These are phyloP conservation scores for Zygnema cylindricum DNA, from an alignment of 139 green algal species.

Conservation along the genomic window DNA sequence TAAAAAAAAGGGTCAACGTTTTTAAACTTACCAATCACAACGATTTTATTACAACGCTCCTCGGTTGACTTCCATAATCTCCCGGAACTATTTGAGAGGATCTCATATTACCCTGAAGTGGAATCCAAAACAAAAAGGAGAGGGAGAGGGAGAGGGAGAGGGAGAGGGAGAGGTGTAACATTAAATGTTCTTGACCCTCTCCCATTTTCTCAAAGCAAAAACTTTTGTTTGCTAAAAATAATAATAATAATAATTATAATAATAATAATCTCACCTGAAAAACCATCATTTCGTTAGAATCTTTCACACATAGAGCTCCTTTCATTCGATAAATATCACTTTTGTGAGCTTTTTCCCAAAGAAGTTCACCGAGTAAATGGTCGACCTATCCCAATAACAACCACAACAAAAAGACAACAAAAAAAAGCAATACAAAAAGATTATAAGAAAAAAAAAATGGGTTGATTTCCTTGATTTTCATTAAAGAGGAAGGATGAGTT, in stretches of 20 bases:
- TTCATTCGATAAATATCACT: slow-evolving; percentile 82
- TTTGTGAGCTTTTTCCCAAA: slow-evolving; percentile 70
- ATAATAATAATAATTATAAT: too few species aligned
- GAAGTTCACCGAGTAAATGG: slow-evolving; percentile 64
- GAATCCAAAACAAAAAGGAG: slow-evolving; percentile 66
- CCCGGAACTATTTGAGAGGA: slow-evolving; percentile 72
- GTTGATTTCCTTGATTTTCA: too few species aligned
- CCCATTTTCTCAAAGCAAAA: background rate
- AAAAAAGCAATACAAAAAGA: too few species aligned
- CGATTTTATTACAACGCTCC: slow-evolving; percentile 47
- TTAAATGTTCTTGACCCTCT: background rate
- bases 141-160: slow-evolving; percentile 8
- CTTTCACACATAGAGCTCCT: slow-evolving; percentile 72
- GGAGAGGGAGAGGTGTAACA: slow-evolving; percentile 11
- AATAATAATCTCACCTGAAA: slow-evolving; percentile 69
- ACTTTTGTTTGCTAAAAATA: background rate
- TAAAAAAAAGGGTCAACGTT: background rate
- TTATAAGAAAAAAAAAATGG: too few species aligned
- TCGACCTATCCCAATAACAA: slow-evolving; percentile 45
- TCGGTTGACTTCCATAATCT: slow-evolving; percentile 62
- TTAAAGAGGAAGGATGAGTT: too few species aligned
- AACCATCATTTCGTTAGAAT: slow-evolving; percentile 65
- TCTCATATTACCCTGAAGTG: slow-evolving; percentile 84
- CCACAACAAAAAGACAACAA: too few species aligned
- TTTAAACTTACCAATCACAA: slow-evolving; percentile 58